Base-by-base conservation (phyloP, 192 early-diverging fungal species). In the Podila clonocystis region DNA sequence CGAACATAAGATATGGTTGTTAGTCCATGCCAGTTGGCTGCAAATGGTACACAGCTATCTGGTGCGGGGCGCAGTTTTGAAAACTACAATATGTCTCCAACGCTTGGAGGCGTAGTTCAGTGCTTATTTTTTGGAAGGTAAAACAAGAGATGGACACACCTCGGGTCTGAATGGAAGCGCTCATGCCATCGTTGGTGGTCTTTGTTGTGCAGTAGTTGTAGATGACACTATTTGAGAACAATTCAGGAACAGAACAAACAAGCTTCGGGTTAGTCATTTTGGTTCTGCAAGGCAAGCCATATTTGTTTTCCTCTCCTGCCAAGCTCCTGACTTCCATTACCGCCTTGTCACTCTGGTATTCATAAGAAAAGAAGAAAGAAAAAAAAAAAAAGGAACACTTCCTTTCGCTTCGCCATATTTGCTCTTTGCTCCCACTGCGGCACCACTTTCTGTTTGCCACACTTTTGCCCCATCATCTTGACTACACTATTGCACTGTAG, bases 171-270 rank as follows among this genome's bases (percentile, higher is more conserved):
- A 80, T 80, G 45, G 76, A 72, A 12, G 64, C 34, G 22, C 19
- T 67, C 55, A 72, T 57, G 41, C 65, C 62, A 64, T 80, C 76
- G 5, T 49, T 17, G 19, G 45, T 45, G 24, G 76, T 62, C 62
- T 79, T 85, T 57, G 82, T 87, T 62, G 93, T 94, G 77, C 93
- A 94, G 84, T 94, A 92, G 76, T 94, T 91, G 88, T 94, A 94
- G 49, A 93, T 92, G 59, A 86, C 83, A 41, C 92, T 93, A 62
- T 28, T 41, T 41, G 13, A n/a, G 6, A 7, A 22, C 49, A 50
- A 31, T 34, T 22, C 31, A 63, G 20, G 34, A n/a, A 41, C 29
- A 17, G 22, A 78, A 48, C 12, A 45, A 45, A 2, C 13, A 45
- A 45, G 13, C 41, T 45, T 45, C 15, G 13, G 41, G 41, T 45